Percentiles rank a stretch among this genome's conserved stretches.
phyloP scores from a whole-genome alignment of 768 basidiomycete genomes.

The Lactarius trivialis region DNA sequence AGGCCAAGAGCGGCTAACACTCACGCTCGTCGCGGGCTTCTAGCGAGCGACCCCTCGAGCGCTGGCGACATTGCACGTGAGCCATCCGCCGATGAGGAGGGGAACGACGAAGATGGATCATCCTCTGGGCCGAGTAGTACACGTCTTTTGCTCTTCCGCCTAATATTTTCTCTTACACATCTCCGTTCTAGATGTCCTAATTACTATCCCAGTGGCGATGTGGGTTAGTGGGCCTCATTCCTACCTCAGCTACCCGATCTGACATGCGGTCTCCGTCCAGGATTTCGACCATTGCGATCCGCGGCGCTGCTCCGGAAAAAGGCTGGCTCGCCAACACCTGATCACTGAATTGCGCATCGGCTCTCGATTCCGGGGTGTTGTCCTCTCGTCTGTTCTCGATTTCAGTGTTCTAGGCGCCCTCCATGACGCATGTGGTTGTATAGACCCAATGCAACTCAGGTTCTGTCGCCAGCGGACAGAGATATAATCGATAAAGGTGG shows the following conservation, averaged over 20 bases:
- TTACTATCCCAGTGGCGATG: conserved; percentile 82
- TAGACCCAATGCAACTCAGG: conserved; percentile 77
- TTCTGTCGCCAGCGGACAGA: conserved; percentile 80
- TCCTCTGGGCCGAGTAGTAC: neutral
- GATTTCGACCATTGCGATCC: conserved; percentile 99
- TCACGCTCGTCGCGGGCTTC: conserved; percentile 8
- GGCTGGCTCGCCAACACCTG: conserved; percentile 76
- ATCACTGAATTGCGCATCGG: conserved; percentile 82
- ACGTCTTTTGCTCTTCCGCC: neutral
- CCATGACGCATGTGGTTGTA: neutral
- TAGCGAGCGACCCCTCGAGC: conserved; percentile 1
- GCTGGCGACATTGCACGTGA: conserved; percentile 31
- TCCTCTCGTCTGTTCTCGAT: conserved; percentile 69
- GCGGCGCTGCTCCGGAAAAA: conserved; percentile 80
- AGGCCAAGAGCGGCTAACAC: neutral
- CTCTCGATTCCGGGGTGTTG: conserved; percentile 81
- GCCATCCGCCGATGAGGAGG: neutral
- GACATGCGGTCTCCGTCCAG: conserved; percentile 34
- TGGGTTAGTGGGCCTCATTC: conserved; percentile 57
- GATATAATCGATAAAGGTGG: conserved; percentile 68
- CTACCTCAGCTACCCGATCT: neutral
- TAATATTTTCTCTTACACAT: neutral
- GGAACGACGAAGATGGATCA: conserved; percentile 1
- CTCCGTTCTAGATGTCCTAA: conserved; percentile 18
- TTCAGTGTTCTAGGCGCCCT: neutral